A percentile compares a stretch with the other conserved stretches of the same genome.
These are phyloP conservation scores for Amanita jacksonii DNA, from an alignment of 768 basidiomycete genomes.

Conservation along the genomic window DNA sequence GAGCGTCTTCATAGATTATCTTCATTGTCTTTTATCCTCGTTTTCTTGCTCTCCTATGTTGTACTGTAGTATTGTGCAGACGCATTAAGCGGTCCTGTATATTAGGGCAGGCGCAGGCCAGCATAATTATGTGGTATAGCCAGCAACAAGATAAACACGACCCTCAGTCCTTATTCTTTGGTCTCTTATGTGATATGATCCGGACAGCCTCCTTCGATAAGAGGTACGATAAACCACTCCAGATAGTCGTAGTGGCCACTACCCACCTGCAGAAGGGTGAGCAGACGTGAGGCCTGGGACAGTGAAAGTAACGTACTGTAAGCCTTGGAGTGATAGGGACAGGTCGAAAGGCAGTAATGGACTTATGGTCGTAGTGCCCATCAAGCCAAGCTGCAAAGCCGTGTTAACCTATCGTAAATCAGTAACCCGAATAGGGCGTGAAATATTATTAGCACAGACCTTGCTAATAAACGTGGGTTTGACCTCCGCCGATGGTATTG, in stretches of 20 bases:
- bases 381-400: conserved; percentile 79
- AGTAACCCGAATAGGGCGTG: not conserved
- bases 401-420: conserved; percentile 66
- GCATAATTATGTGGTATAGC: conserved; percentile 2
- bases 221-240: conserved; percentile 82
- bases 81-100: too few species aligned
- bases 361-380: conserved; percentile 81
- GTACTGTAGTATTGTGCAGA: not conserved
- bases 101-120: too few species aligned
- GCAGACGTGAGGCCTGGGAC: not conserved
- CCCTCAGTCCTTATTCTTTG: conserved; percentile 5
- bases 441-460: conserved; percentile 26
- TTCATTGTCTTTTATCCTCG: not conserved
- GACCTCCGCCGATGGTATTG: conserved; percentile 91
- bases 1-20: not conserved
- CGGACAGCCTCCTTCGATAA: conserved; percentile 69
- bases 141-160: not conserved
- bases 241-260: conserved; percentile 85
- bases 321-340: conserved; percentile 40
- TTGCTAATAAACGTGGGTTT: conserved; percentile 92
- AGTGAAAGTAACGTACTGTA: conserved; percentile 53
- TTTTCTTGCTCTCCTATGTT: not conserved
- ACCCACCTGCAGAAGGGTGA: conserved; percentile 45
- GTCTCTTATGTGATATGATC: conserved; percentile 33
- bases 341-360: conserved; percentile 67